Evolutionary conservation across 163 green algal genomes (phyloP).

Genomic region (Volvox carteri): DNA sequence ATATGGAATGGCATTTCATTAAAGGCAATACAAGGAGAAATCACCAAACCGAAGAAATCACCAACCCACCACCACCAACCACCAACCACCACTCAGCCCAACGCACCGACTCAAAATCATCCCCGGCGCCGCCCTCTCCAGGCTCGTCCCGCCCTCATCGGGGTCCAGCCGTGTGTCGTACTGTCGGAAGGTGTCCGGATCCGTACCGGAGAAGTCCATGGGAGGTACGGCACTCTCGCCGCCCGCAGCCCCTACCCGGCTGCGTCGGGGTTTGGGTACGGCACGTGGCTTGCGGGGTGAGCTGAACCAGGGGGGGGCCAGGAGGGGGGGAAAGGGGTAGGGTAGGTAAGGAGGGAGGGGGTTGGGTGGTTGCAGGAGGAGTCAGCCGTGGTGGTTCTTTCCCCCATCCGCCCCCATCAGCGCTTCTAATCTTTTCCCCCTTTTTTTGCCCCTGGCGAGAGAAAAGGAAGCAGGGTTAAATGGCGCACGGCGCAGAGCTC

Average conservation of each 20-base stretch:
- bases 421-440: no score
- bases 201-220: slow-evolving; percentile 41
- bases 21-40: no score
- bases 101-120: slow-evolving; percentile 18
- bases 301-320: background rate
- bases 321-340: background rate
- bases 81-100: no score
- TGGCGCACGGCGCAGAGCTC: background rate
- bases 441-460: no score
- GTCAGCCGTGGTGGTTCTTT: no score
- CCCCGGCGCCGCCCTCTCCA: slow-evolving; percentile 18
- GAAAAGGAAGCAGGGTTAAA: no score
- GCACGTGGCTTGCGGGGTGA: background rate
- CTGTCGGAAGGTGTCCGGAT: slow-evolving; percentile 13
- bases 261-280: background rate
- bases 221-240: background rate
- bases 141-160: background rate
- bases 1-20: no score
- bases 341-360: background rate
- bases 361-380: no score
- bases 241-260: background rate
- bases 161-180: background rate
- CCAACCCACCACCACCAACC: no score
- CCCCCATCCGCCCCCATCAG: no score
- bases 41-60: no score